Percentiles rank a stretch among this genome's conserved stretches.
These are phyloP conservation scores for Flaveria robusta DNA, from an alignment of 129 eudicot genomes.

Conservation along the genomic window DNA sequence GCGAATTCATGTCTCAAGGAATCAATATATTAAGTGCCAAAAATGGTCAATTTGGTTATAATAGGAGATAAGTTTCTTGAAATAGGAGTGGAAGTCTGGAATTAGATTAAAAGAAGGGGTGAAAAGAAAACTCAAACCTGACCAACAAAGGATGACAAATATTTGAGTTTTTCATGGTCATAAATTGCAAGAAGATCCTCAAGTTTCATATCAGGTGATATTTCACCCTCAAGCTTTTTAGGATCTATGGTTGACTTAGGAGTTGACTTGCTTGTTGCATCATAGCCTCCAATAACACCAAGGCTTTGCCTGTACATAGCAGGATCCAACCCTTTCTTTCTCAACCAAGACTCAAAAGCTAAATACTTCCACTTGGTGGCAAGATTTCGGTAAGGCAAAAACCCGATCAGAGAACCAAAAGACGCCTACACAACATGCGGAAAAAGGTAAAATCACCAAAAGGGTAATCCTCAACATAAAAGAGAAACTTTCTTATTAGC, in stretches of 20 bases:
- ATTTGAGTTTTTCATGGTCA: constrained; percentile 76
- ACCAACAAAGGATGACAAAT: constrained; percentile 80
- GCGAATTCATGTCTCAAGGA: background rate
- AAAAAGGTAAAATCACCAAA: constrained; percentile 21
- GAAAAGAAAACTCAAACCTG: constrained; percentile 60
- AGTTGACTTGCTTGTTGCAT: constrained; percentile 39
- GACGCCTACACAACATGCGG: constrained; percentile 58
- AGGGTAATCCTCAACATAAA: constrained; percentile 11
- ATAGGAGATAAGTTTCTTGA: background rate
- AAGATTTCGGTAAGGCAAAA: constrained; percentile 88
- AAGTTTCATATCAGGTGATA: constrained; percentile 78
- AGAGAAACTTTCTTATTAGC: constrained; percentile 1
- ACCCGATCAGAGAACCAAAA: constrained; percentile 83
- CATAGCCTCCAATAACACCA: constrained; percentile 70
- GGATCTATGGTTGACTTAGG: constrained; percentile 39
- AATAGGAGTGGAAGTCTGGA: background rate
- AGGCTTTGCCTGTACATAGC: constrained; percentile 66
- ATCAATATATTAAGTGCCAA: background rate
- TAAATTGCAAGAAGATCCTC: constrained; percentile 85
- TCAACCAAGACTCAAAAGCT: constrained; percentile 95
- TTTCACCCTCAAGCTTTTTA: constrained; percentile 43
- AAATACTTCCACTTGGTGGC: constrained; percentile 79
- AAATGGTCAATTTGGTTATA: background rate
- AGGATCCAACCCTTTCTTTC: constrained; percentile 86
- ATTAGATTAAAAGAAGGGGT: constrained; percentile 1